Percentiles rank a stretch among this genome's conserved stretches.
Conservation (phyloP, 257 asterid genomes). For the Verbascum thapsus region DNA sequence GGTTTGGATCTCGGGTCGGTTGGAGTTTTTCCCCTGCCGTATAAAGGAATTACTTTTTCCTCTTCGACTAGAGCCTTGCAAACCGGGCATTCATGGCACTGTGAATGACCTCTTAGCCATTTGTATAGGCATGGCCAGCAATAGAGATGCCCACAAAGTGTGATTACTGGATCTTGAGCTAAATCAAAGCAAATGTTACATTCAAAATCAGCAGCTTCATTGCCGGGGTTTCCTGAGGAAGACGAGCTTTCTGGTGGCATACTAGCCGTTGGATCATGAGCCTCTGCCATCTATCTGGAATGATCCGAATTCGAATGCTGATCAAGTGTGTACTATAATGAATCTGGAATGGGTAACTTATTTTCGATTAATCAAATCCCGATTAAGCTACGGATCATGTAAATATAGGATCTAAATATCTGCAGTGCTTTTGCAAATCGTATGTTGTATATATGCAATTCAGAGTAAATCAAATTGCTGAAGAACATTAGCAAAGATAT, state of each 20-base stretch:
- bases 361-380: constrained; percentile 6
- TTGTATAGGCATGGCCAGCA: constrained; percentile 64
- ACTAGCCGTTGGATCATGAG: constrained; percentile 36
- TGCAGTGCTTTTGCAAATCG: not conserved
- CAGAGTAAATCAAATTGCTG: constrained; percentile 2
- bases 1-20: constrained; percentile 69
- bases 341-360: constrained; percentile 19
- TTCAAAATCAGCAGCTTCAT: constrained; percentile 52
- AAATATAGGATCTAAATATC: constrained; percentile 2
- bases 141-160: constrained; percentile 59
- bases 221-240: constrained; percentile 27
- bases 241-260: constrained; percentile 39
- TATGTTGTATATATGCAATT: not conserved
- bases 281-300: constrained; percentile 38
- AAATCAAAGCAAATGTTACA: constrained; percentile 62
- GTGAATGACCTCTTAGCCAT: constrained; percentile 55
- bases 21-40: constrained; percentile 66
- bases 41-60: constrained; percentile 65
- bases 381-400: not conserved
- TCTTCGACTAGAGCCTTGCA: constrained; percentile 66
- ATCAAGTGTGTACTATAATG: not conserved
- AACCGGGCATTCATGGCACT: constrained; percentile 54
- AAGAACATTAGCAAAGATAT: not conserved
- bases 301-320: constrained; percentile 25
- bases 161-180: constrained; percentile 58